These are phyloP conservation scores for Tricholoma furcatifolium DNA, from an alignment of 768 basidiomycete genomes.

Conservation along the genomic window DNA sequence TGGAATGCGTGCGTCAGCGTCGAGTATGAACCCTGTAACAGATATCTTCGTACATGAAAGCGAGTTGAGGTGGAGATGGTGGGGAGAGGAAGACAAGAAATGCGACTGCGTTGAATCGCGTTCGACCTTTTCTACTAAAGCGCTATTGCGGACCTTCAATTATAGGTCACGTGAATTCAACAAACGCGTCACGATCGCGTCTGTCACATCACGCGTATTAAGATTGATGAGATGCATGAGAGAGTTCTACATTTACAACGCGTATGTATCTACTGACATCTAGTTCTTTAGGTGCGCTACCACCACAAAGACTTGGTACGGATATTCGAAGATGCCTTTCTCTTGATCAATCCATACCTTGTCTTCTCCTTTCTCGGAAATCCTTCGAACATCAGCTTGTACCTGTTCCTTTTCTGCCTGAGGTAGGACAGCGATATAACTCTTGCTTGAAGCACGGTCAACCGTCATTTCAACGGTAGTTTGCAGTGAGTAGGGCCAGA, in stretches of 20 bases:
- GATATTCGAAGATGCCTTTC: constrained; percentile 76
- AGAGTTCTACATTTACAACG: too few species aligned
- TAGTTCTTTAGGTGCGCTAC: constrained; percentile 35
- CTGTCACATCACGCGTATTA: constrained; percentile 16
- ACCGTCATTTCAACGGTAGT: constrained; percentile 56
- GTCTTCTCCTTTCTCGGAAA: constrained; percentile 59
- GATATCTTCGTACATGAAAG: not conserved
- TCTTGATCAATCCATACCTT: constrained; percentile 75
- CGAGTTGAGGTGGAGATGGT: constrained; percentile 20
- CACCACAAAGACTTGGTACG: constrained; percentile 69
- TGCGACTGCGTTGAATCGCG: constrained; percentile 17
- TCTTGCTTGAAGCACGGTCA: constrained; percentile 77
- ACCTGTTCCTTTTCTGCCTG: constrained; percentile 59
- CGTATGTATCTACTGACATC: too few species aligned
- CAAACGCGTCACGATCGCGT: constrained; percentile 15
- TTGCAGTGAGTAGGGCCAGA: constrained; percentile 51
- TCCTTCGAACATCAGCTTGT: constrained; percentile 45
- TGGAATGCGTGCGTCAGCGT: constrained; percentile 1
- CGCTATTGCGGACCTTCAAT: constrained; percentile 18
- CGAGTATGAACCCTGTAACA: not conserved
- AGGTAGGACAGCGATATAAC: constrained; percentile 70
- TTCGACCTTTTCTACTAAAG: constrained; percentile 15
- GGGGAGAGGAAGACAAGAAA: constrained; percentile 14
- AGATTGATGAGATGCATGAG: too few species aligned
- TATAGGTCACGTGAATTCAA: constrained; percentile 14